phyloP scores from a whole-genome alignment of 108 stramenopile species.

The Cyclotella kingstonii region DNA sequence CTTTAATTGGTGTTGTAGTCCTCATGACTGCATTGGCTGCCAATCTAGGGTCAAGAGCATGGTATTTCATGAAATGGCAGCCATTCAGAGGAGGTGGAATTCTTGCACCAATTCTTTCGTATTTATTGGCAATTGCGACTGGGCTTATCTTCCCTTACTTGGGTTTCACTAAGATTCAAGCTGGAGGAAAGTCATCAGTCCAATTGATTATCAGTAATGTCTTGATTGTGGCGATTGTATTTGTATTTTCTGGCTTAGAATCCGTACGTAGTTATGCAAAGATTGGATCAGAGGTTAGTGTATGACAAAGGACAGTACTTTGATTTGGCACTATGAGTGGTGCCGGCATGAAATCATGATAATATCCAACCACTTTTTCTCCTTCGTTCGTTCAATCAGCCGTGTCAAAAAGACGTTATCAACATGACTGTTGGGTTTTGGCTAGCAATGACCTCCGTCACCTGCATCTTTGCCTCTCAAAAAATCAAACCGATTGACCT shows the following conservation, averaged over 20 bases:
- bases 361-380: background rate
- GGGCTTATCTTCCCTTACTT: slow-evolving; percentile 66
- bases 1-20: slow-evolving; percentile 50
- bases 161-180: slow-evolving; percentile 51
- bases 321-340: too few relatives aligned
- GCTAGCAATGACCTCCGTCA: slow-evolving; percentile 53
- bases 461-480: slow-evolving; percentile 45
- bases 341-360: background rate
- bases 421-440: slow-evolving; percentile 59
- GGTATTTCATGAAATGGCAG: slow-evolving; percentile 62
- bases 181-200: slow-evolving; percentile 68
- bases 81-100: slow-evolving; percentile 31
- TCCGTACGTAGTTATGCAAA: slow-evolving; percentile 54
- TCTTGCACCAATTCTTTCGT: slow-evolving; percentile 44
- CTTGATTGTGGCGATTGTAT: slow-evolving; percentile 50
- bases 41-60: slow-evolving; percentile 69
- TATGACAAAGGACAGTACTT: too few relatives aligned
- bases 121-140: slow-evolving; percentile 42
- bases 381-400: background rate
- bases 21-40: slow-evolving; percentile 53
- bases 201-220: slow-evolving; percentile 49
- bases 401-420: slow-evolving; percentile 56
- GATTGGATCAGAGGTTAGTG: slow-evolving; percentile 44
- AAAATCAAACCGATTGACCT: slow-evolving; percentile 26
- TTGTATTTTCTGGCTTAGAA: slow-evolving; percentile 61